These are phyloP conservation scores for Platismatia glauca DNA, from an alignment of 495 filamentous ascomycete species.

Conservation along the genomic window DNA sequence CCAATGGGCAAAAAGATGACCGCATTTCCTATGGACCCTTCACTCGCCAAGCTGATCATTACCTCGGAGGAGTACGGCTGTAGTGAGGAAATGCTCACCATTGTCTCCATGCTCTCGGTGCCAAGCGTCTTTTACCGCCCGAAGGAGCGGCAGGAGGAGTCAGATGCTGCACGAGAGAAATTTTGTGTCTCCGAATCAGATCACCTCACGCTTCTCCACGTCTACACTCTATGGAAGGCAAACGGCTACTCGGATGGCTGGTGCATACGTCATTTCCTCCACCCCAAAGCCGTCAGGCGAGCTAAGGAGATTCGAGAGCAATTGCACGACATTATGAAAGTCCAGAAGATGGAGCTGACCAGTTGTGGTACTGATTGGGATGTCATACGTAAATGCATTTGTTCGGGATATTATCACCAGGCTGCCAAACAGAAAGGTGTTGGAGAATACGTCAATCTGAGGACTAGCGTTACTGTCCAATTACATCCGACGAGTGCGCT, in stretches of 20 bases:
- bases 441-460: conserved; percentile 92
- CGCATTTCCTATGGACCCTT: conserved; percentile 92
- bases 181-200: conserved; percentile 98
- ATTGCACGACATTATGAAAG: conserved; percentile 87
- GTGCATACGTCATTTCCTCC: conserved; percentile 88
- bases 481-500: conserved; percentile 89
- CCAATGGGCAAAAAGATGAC: conserved; percentile 86
- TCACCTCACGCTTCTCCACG: conserved; percentile 90
- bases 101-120: conserved; percentile 96
- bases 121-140: conserved; percentile 96
- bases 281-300: conserved; percentile 80
- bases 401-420: conserved; percentile 96
- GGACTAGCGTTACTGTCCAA: conserved; percentile 87
- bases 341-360: conserved; percentile 78
- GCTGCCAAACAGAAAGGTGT: conserved; percentile 96
- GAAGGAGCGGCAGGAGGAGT: conserved; percentile 94
- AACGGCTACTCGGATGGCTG: conserved; percentile 87
- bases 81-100: conserved; percentile 95
- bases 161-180: conserved; percentile 92
- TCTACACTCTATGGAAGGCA: conserved; percentile 90
- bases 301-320: conserved; percentile 93
- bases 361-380: conserved; percentile 98
- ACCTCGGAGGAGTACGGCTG: conserved; percentile 79
- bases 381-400: conserved; percentile 89
- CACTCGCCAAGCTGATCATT: conserved; percentile 88